Base-by-base conservation (phyloP, 169 alveolate genomes). In the Eimeria necatrix region DNA sequence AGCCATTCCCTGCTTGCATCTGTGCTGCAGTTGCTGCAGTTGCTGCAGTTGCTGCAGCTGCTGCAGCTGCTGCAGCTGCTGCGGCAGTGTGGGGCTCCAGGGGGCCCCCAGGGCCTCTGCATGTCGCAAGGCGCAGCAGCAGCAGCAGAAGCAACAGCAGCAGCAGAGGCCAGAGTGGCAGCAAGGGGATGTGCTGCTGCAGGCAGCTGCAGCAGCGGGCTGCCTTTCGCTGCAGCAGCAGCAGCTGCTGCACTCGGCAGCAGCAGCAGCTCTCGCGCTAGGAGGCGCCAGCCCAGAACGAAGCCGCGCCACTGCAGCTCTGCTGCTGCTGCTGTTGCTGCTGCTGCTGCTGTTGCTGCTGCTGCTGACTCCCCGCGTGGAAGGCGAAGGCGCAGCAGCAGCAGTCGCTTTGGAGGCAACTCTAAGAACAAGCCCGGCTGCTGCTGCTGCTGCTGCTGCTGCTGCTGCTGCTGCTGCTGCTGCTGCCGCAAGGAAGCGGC, bases 381-480 rank as follows among this genome's bases (percentile, higher is more conserved):
- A 5, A 9, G n/a, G 49, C 52, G 64, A 14, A 64, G 76, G 26
- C 53, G 51, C 56, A 76, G 86, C 56, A 76, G 60, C 26, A 4
- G 56, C 12, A 26, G 56, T 16, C 60, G 5, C 48, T 24, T 18
- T 7, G 56, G 5, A 10, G 60, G 32, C 14, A 46, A 12, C 60
- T 24, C 51, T 9, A 32, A 48, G 52, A 12, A 76, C n/a, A 61
- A 61, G 73, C n/a, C 32, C 81, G 22, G 81, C 51, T 20, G 81
- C 51, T 4, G 32, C 81, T 71, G 81, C 81, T 22, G 81, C 81
- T n/a, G 81, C 51, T 9, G 81, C 81, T 20, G 14, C 51, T 48
- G n/a, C 24, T 32, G 86, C 60, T 76, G 86, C 86, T 46, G 86
- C 32, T 76, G 86, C 60, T 48, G 64, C 86, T 76, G 86, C 86